These are phyloP conservation scores for Neocatenulostroma microsporum DNA, from an alignment of 2,329 filamentous ascomycete genomes.

Conservation along the genomic window DNA sequence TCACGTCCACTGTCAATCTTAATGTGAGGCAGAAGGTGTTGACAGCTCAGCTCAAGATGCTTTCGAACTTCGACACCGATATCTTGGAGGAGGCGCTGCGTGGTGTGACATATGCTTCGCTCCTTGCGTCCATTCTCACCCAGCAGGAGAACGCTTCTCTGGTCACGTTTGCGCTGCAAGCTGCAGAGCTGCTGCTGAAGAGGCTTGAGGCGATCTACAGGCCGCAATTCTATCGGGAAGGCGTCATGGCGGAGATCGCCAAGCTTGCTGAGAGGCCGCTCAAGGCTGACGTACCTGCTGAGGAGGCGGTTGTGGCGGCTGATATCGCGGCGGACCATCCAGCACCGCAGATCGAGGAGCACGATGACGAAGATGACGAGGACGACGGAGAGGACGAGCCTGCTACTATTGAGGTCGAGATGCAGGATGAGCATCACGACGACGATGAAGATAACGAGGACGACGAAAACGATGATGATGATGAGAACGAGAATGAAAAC, in stretches of 20 bases:
- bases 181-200: slow-evolving; percentile 77
- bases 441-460: slow-evolving; percentile 47
- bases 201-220: slow-evolving; percentile 82
- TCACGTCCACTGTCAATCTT: slow-evolving; percentile 94
- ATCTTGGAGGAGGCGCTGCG: slow-evolving; percentile 81
- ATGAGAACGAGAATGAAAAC: slow-evolving; percentile 15
- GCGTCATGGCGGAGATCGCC: slow-evolving; percentile 83
- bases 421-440: slow-evolving; percentile 35
- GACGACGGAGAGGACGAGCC: slow-evolving; percentile 25
- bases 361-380: slow-evolving; percentile 10
- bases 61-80: slow-evolving; percentile 80
- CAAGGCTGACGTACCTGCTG: slow-evolving; percentile 12
- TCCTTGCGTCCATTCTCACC: slow-evolving; percentile 86
- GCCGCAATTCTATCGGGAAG: slow-evolving; percentile 95
- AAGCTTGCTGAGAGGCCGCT: slow-evolving; percentile 57
- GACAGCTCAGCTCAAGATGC: slow-evolving; percentile 93
- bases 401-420: slow-evolving; percentile 27
- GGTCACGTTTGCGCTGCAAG: slow-evolving; percentile 79
- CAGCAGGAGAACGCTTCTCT: slow-evolving; percentile 87
- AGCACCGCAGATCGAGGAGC: slow-evolving; percentile 9
- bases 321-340: slow-evolving; percentile 5
- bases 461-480: slow-evolving; percentile 20
- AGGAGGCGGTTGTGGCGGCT: slow-evolving; percentile 6
- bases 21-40: slow-evolving; percentile 92
- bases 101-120: slow-evolving; percentile 89